Percentiles rank a stretch among this genome's conserved stretches.
These are phyloP conservation scores for Verticillium dahliae DNA, from an alignment of 2,329 filamentous ascomycete genomes.

Conservation along the genomic window DNA sequence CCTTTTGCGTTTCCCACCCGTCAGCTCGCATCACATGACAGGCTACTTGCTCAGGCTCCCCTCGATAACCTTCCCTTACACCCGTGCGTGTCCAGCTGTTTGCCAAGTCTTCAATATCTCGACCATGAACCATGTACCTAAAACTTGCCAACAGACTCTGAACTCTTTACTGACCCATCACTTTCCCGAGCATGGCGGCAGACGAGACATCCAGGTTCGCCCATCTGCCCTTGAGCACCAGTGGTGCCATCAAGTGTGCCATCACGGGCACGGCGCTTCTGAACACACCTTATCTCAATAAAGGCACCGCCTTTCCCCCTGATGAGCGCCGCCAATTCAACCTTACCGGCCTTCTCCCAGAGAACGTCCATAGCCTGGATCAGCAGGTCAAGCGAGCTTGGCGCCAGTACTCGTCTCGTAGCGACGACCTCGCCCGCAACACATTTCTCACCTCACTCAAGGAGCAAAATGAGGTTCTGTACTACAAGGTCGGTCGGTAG, in stretches of 20 bases:
- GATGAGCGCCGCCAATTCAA: slow-evolving; percentile 65
- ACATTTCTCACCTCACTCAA: slow-evolving; percentile 82
- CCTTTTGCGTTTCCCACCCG: neutral
- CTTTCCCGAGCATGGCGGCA: neutral
- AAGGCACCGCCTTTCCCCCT: slow-evolving; percentile 69
- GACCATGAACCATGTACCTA: too few species aligned
- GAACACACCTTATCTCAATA: slow-evolving; percentile 54
- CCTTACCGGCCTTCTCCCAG: slow-evolving; percentile 66
- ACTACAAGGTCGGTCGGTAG: slow-evolving; percentile 53
- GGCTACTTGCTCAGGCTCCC: neutral
- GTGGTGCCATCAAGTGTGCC: slow-evolving; percentile 27
- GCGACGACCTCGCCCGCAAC: slow-evolving; percentile 70
- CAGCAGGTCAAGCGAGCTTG: slow-evolving; percentile 74
- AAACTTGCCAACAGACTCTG: neutral
- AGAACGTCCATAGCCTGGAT: slow-evolving; percentile 66
- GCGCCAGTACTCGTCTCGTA: slow-evolving; percentile 62
- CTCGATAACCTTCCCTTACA: neutral
- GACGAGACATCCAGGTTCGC: slow-evolving; percentile 17
- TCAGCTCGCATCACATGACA: neutral
- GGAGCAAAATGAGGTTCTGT: slow-evolving; percentile 79
- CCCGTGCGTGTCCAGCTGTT: neutral
- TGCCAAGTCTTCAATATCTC: neutral
- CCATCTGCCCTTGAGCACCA: slow-evolving; percentile 26
- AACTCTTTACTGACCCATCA: neutral
- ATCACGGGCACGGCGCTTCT: slow-evolving; percentile 26